Evolutionary conservation across 495 filamentous ascomycete genomes (phyloP).

Genomic region (Amniculicola lignicola): DNA sequence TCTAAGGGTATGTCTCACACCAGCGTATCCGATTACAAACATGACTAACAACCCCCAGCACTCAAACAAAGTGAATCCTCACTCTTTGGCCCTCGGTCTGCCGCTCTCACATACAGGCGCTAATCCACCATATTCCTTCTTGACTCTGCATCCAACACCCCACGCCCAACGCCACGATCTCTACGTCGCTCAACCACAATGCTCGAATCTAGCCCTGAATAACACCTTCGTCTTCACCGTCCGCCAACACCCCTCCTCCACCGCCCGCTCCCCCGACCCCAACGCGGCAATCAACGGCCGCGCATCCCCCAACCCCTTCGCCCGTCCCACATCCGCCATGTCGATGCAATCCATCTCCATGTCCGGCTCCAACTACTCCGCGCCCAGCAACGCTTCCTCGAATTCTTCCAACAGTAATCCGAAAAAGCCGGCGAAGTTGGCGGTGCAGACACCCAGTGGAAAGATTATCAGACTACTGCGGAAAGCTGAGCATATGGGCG

Average conservation of each 20-base stretch:
- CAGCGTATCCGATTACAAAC: not conserved
- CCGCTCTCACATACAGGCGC: conserved; percentile 86
- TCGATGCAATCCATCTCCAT: conserved; percentile 71
- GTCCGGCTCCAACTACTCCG: conserved; percentile 54
- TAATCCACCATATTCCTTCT: conserved; percentile 90
- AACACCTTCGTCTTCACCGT: conserved; percentile 98
- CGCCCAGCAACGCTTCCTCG: conserved; percentile 17
- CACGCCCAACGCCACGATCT: conserved; percentile 95
- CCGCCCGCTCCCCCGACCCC: conserved; percentile 49
- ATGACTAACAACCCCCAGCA: conserved; percentile 47
- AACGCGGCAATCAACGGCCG: conserved; percentile 37
- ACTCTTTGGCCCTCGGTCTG: conserved; percentile 84
- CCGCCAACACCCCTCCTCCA: conserved; percentile 81
- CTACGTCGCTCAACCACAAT: conserved; percentile 94
- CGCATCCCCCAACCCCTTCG: conserved; percentile 66
- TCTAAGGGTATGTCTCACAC: conserved; percentile 58
- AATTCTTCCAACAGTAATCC: not conserved
- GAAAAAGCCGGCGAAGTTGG: conserved; percentile 88
- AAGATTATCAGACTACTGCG: conserved; percentile 89
- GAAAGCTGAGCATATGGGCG: conserved; percentile 64
- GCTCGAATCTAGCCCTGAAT: conserved; percentile 77
- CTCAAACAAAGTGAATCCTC: conserved; percentile 88
- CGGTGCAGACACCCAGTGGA: conserved; percentile 91
- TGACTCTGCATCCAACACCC: conserved; percentile 89
- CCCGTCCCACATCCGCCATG: conserved; percentile 74